phyloP scores from a whole-genome alignment of 2,329 filamentous ascomycete species.

The Ophiosphaerella narmari region DNA sequence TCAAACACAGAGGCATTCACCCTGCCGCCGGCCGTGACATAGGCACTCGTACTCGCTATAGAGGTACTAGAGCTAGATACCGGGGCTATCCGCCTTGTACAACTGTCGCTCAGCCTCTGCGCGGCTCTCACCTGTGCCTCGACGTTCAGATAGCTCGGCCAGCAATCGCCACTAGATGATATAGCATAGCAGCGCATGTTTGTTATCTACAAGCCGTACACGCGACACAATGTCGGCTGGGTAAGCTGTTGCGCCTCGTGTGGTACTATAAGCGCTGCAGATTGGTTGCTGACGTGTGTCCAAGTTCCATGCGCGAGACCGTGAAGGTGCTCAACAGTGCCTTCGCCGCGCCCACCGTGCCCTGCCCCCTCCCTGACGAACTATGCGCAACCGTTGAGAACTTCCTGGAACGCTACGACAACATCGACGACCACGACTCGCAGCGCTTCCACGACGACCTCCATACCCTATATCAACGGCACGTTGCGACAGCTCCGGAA shows the following conservation, averaged over 20 bases:
- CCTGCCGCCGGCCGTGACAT: conserved; percentile 18
- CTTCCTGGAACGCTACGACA: conserved; percentile 70
- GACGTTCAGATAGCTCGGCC: conserved; percentile 1
- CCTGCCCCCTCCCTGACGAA: conserved; percentile 68
- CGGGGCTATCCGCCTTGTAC: not conserved
- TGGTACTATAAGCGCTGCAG: not conserved
- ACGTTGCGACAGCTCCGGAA: conserved; percentile 61
- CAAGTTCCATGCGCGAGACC: conserved; percentile 55
- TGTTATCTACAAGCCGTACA: conserved; percentile 7
- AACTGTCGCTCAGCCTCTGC: not conserved
- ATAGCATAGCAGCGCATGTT: not conserved
- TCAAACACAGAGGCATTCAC: conserved; percentile 10
- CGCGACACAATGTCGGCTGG: conserved; percentile 25
- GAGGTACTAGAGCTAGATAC: not conserved
- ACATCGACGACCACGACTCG: conserved; percentile 69
- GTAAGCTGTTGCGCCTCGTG: conserved; percentile 14
- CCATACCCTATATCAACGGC: conserved; percentile 66
- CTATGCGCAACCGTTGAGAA: conserved; percentile 64
- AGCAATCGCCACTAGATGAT: conserved; percentile 15
- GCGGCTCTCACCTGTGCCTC: not conserved
- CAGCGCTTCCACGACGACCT: conserved; percentile 77
- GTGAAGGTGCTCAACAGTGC: conserved; percentile 52
- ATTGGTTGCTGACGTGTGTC: conserved; percentile 9
- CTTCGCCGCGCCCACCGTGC: conserved; percentile 48
- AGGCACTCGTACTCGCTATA: not conserved